A percentile compares a stretch with the other conserved stretches of the same genome.
These are phyloP conservation scores for Botrytis paeoniae DNA, from an alignment of 2,329 filamentous ascomycete species.

Conservation along the genomic window DNA sequence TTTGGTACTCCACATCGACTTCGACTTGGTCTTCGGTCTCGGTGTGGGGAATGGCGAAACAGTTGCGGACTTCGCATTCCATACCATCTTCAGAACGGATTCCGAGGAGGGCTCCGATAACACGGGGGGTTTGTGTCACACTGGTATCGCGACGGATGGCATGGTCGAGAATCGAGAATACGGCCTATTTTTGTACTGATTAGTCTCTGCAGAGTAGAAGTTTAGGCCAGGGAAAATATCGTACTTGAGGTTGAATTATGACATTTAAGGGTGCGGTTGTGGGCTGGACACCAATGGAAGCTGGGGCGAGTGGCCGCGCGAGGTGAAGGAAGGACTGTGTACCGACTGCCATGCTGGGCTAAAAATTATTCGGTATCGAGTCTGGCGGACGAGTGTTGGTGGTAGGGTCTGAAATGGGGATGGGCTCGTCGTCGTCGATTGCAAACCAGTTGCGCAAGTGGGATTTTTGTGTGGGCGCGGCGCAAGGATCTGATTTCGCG, in stretches of 20 bases:
- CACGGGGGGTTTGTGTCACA: slow-evolving; percentile 82
- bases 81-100: slow-evolving; percentile 93
- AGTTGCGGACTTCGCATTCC: slow-evolving; percentile 92
- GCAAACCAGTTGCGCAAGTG: slow-evolving; percentile 22
- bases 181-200: slow-evolving; percentile 46
- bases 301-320: slow-evolving; percentile 84
- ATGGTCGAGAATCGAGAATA: slow-evolving; percentile 85
- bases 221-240: slow-evolving; percentile 31
- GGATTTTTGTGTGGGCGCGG: slow-evolving; percentile 22
- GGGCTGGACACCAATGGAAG: slow-evolving; percentile 72
- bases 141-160: slow-evolving; percentile 68
- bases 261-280: slow-evolving; percentile 90
- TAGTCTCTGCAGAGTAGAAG: not conserved
- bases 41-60: slow-evolving; percentile 97
- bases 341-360: slow-evolving; percentile 70
- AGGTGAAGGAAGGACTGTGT: slow-evolving; percentile 91
- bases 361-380: slow-evolving; percentile 26
- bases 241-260: slow-evolving; percentile 91
- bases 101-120: slow-evolving; percentile 94
- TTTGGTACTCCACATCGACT: slow-evolving; percentile 99
- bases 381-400: slow-evolving; percentile 17
- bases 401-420: not conserved
- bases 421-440: slow-evolving; percentile 17
- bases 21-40: slow-evolving; percentile 98
- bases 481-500: slow-evolving; percentile 36